These are phyloP conservation scores for Termitomyces sp. DNA, from an alignment of 768 basidiomycete genomes.

Conservation along the genomic window DNA sequence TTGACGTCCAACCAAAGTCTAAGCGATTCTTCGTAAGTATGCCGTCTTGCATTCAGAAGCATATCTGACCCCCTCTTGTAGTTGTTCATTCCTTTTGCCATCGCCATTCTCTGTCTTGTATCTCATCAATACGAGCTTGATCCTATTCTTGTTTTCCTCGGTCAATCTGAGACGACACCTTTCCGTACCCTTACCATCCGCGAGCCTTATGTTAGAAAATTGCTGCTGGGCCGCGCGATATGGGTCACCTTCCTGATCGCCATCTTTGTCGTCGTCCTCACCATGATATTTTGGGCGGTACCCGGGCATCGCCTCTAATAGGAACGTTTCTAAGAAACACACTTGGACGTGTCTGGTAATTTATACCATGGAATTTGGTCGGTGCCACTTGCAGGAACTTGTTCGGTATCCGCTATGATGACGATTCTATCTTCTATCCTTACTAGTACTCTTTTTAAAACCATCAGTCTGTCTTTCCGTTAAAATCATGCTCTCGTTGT, in stretches of 20 bases:
- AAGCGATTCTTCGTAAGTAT: conserved; percentile 89
- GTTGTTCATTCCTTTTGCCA: conserved; percentile 91
- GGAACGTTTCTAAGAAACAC: conserved; percentile 23
- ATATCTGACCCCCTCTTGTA: conserved; percentile 22
- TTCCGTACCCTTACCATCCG: conserved; percentile 90
- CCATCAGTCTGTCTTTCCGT: conserved; percentile 12
- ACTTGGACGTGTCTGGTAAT: conserved; percentile 2
- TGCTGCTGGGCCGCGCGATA: conserved; percentile 83
- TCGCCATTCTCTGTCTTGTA: conserved; percentile 87
- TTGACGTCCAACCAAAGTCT: conserved; percentile 89
- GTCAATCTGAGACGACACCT: conserved; percentile 93
- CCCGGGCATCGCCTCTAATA: conserved; percentile 82
- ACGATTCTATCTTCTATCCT: conserved; percentile 8
- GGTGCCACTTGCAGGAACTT: conserved; percentile 8
- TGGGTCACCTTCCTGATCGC: conserved; percentile 85
- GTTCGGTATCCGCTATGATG: conserved; percentile 6
- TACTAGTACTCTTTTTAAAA: conserved; percentile 10
- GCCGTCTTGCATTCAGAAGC: neutral
- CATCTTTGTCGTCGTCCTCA: conserved; percentile 70
- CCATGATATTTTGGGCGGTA: conserved; percentile 93
- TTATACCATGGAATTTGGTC: conserved; percentile 9
- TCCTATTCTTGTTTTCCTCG: conserved; percentile 89
- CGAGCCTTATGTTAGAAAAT: conserved; percentile 91
- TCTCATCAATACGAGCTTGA: conserved; percentile 98
- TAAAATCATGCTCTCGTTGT: conserved; percentile 25